These are phyloP conservation scores for Globisporangium splendens DNA, from an alignment of 352 stramenopile genomes.

Conservation along the genomic window DNA sequence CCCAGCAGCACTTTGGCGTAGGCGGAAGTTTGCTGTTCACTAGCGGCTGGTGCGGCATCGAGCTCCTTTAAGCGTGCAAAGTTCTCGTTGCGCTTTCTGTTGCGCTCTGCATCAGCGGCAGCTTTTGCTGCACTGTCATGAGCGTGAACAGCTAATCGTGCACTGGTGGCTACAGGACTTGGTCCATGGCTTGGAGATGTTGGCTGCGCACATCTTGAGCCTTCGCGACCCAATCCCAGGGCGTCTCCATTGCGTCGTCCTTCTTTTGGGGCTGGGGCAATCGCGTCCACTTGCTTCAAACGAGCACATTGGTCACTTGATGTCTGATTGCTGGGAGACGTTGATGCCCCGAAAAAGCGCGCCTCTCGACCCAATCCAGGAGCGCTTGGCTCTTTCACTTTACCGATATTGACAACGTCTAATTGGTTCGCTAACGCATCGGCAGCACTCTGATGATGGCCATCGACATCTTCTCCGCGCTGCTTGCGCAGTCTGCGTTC, in stretches of 20 bases:
- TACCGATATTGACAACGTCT: slow-evolving; percentile 3
- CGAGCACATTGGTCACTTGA: neutral
- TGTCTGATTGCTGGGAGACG: too few species aligned
- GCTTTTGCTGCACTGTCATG: neutral
- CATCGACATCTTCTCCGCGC: slow-evolving; percentile 12
- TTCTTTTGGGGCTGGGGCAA: slow-evolving; percentile 3
- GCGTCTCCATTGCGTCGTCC: slow-evolving; percentile 3
- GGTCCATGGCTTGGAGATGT: neutral
- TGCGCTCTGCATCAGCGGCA: neutral
- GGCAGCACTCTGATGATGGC: neutral
- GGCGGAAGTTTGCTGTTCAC: neutral
- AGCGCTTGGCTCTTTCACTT: neutral
- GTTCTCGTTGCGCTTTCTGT: slow-evolving; percentile 6
- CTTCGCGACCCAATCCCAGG: neutral
- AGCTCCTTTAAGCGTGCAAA: slow-evolving; percentile 11
- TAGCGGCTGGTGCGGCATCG: neutral
- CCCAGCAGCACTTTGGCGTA: neutral
- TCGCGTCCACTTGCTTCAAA: slow-evolving; percentile 4
- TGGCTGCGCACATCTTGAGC: neutral
- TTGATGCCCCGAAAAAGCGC: neutral
- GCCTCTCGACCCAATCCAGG: slow-evolving; percentile 3
- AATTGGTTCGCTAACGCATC: neutral
- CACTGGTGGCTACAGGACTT: neutral
- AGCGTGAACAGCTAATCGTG: neutral
- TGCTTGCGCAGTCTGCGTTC: slow-evolving; percentile 18